phyloP scores from a whole-genome alignment of 2,329 filamentous ascomycete species.

The Fonsecaea multimorphosa region DNA sequence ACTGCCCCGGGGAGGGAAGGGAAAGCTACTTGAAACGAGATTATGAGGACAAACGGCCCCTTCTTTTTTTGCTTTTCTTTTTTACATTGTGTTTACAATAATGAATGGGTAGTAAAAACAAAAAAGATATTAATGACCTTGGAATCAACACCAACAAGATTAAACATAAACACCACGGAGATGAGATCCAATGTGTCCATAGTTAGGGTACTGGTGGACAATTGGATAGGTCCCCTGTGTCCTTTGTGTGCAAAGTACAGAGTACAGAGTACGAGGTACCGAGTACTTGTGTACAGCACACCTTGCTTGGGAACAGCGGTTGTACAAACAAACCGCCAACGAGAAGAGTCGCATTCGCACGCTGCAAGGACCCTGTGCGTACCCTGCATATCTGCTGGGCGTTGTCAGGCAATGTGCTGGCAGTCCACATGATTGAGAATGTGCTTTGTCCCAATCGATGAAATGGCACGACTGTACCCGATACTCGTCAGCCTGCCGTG shows the following conservation, averaged over 20 bases:
- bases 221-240: too few species aligned
- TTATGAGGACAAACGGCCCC: background rate
- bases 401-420: background rate
- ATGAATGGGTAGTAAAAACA: background rate
- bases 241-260: too few species aligned
- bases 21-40: background rate
- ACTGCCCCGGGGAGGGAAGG: background rate
- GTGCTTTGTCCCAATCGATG: background rate
- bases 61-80: background rate
- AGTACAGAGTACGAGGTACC: background rate
- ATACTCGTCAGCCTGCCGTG: too few species aligned
- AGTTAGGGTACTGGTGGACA: background rate
- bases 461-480: too few species aligned
- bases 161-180: background rate
- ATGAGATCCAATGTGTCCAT: too few species aligned
- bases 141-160: background rate
- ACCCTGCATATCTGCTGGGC: background rate
- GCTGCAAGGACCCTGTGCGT: background rate
- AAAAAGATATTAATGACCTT: background rate
- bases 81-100: background rate
- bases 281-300: background rate
- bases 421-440: background rate
- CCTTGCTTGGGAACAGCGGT: background rate
- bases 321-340: background rate
- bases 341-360: background rate